A percentile compares a stretch with the other conserved stretches of the same genome.
Conservation (phyloP, 2,329 filamentous ascomycete species). For the Calycina herbarum region DNA sequence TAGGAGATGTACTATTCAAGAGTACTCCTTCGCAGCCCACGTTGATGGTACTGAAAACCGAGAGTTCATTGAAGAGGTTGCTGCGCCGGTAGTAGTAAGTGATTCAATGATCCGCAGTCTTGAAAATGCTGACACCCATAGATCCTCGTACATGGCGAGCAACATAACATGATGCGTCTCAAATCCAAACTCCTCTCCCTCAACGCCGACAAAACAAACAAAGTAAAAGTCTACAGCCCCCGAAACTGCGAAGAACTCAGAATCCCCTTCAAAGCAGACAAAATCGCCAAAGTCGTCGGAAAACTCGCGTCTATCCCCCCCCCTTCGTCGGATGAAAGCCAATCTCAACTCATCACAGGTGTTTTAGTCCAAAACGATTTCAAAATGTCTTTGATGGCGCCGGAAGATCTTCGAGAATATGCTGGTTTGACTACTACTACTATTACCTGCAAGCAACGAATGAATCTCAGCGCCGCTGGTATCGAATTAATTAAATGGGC, state of each 20-base stretch:
- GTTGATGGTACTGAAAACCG: constrained; percentile 95
- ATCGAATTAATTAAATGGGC: constrained; percentile 93
- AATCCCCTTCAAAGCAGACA: constrained; percentile 94
- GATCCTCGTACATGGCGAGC: constrained; percentile 96
- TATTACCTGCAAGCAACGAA: constrained; percentile 86
- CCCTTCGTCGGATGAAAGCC: constrained; percentile 44
- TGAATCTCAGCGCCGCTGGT: constrained; percentile 84
- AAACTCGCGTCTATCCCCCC: constrained; percentile 82
- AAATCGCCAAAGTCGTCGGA: constrained; percentile 93
- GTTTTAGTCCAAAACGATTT: constrained; percentile 98
- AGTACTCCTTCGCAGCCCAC: constrained; percentile 94
- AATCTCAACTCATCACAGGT: constrained; percentile 70
- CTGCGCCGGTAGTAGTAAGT: constrained; percentile 87
- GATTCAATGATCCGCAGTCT: not conserved
- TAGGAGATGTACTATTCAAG: constrained; percentile 86
- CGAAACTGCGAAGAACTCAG: constrained; percentile 93
- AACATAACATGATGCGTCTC: constrained; percentile 96
- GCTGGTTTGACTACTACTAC: constrained; percentile 95
- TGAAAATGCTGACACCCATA: constrained; percentile 40
- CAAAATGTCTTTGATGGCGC: constrained; percentile 94
- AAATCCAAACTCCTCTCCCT: constrained; percentile 94
- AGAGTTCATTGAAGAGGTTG: constrained; percentile 94
- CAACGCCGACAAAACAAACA: constrained; percentile 73
- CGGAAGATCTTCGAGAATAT: constrained; percentile 93
- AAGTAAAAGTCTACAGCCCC: constrained; percentile 90